These are phyloP conservation scores for Pichia phayaonensis DNA, from an alignment of 805 yeast genomes.

Conservation along the genomic window DNA sequence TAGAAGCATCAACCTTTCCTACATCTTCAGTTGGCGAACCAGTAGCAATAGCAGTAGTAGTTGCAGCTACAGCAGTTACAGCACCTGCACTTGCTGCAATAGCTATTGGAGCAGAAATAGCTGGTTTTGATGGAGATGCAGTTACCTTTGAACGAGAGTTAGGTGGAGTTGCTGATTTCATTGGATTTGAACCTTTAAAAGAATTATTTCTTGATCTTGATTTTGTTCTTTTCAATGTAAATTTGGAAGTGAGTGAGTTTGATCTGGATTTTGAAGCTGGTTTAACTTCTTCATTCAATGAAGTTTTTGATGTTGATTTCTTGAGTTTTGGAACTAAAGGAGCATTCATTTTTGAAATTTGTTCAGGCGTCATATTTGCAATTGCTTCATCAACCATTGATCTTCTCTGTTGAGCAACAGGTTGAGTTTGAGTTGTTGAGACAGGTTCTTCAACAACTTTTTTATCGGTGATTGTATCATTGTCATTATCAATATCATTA, in stretches of 20 bases:
- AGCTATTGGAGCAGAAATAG: constrained; percentile 12
- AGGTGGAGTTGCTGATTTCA: constrained; percentile 11
- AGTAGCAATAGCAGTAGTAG: neutral
- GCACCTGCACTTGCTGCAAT: constrained; percentile 7
- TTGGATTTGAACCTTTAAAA: constrained; percentile 1
- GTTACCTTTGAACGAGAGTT: constrained; percentile 5
- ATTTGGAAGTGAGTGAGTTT: constrained; percentile 11
- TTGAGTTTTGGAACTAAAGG: constrained; percentile 23
- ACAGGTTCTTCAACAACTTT: neutral
- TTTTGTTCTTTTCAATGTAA: neutral
- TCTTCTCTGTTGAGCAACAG: constrained; percentile 16
- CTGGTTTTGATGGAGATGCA: constrained; percentile 10
- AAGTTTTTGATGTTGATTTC: constrained; percentile 22
- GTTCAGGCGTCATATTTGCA: constrained; percentile 22
- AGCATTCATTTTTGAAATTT: constrained; percentile 23
- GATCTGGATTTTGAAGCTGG: constrained; percentile 25
- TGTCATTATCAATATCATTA: neutral
- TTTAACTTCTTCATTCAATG: constrained; percentile 34
- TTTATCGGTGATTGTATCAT: neutral
- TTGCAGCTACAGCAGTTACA: neutral
- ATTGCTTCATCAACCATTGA: constrained; percentile 29
- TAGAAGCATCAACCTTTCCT: neutral
- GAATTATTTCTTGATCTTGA: constrained; percentile 21
- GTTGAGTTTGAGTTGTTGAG: neutral
- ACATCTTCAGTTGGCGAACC: neutral